phyloP scores from a whole-genome alignment of 225 moss, liverwort and hornwort genomes.

The Asterella californica region DNA sequence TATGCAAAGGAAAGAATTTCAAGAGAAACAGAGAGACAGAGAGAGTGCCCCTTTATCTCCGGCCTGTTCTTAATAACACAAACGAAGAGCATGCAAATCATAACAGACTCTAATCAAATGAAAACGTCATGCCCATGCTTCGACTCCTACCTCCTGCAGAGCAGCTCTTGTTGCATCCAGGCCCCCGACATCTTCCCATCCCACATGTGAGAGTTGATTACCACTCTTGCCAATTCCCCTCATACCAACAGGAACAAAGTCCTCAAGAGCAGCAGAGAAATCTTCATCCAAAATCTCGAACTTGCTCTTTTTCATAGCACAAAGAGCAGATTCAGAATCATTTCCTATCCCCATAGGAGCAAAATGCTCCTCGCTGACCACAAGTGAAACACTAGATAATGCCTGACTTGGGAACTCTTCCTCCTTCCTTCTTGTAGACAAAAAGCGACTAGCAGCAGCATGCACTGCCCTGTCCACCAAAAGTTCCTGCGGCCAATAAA shows the following conservation, averaged over 20 bases:
- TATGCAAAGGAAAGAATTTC: background rate
- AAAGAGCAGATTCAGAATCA: slow-evolving; percentile 32
- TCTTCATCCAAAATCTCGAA: slow-evolving; percentile 70
- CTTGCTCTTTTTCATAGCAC: slow-evolving; percentile 32
- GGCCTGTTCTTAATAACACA: background rate
- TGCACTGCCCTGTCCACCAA: slow-evolving; percentile 96
- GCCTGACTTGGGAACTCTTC: slow-evolving; percentile 27
- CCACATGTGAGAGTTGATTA: slow-evolving; percentile 52
- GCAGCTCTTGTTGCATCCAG: slow-evolving; percentile 65
- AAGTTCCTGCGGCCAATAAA: slow-evolving; percentile 56
- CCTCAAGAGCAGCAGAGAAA: slow-evolving; percentile 67
- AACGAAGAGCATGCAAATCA: background rate
- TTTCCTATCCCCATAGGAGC: slow-evolving; percentile 2
- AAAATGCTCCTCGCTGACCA: background rate
- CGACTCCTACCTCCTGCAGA: slow-evolving; percentile 66
- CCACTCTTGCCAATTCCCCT: slow-evolving; percentile 73
- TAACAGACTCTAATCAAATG: background rate
- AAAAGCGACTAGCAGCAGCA: slow-evolving; percentile 85
- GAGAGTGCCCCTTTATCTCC: background rate
- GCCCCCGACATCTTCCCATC: slow-evolving; percentile 97
- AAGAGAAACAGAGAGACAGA: background rate
- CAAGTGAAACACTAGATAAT: slow-evolving; percentile 14
- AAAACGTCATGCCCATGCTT: background rate
- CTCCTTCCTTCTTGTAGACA: slow-evolving; percentile 35
- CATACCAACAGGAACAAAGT: slow-evolving; percentile 86